Conservation (phyloP, 768 basidiomycete species). For the Boletus subparvulus region DNA sequence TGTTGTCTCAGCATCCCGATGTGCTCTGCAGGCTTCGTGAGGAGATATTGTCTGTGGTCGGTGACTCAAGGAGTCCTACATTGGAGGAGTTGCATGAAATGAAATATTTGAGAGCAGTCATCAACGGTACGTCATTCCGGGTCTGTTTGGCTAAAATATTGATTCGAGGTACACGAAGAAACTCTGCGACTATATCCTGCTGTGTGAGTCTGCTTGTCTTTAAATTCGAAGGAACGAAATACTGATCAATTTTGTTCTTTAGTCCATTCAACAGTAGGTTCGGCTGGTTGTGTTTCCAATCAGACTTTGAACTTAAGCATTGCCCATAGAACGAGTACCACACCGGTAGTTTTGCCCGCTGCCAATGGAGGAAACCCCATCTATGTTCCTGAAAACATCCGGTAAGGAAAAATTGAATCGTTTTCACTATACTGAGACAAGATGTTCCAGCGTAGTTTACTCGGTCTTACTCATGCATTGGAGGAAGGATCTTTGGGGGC, state of each 20-base stretch:
- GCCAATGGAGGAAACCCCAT: conserved; percentile 28
- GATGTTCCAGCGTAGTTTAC: conserved; percentile 38
- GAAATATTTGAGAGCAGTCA: conserved; percentile 42
- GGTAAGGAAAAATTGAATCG: conserved; percentile 10
- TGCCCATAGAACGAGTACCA: conserved; percentile 20
- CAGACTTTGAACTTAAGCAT: not conserved
- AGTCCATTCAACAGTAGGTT: conserved; percentile 30
- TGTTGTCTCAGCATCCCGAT: conserved; percentile 31
- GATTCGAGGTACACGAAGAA: conserved; percentile 20
- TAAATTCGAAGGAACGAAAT: not conserved
- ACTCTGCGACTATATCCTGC: conserved; percentile 31
- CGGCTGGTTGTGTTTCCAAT: not conserved
- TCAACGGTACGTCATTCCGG: conserved; percentile 27
- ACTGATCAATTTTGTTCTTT: not conserved
- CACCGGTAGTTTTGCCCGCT: conserved; percentile 26
- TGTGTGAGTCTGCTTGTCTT: conserved; percentile 24
- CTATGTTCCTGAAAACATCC: conserved; percentile 34
- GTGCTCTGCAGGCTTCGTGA: conserved; percentile 31
- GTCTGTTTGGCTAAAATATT: not conserved
- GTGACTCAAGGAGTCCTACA: conserved; percentile 28
- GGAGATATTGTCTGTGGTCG: conserved; percentile 31
- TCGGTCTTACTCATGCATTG: conserved; percentile 59
- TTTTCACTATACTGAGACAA: not conserved
- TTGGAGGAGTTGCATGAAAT: conserved; percentile 34
- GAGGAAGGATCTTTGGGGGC: conserved; percentile 63